A percentile compares a stretch with the other conserved stretches of the same genome.
These are phyloP conservation scores for Talaromyces piceae DNA, from an alignment of 2,329 filamentous ascomycete species.

Conservation along the genomic window DNA sequence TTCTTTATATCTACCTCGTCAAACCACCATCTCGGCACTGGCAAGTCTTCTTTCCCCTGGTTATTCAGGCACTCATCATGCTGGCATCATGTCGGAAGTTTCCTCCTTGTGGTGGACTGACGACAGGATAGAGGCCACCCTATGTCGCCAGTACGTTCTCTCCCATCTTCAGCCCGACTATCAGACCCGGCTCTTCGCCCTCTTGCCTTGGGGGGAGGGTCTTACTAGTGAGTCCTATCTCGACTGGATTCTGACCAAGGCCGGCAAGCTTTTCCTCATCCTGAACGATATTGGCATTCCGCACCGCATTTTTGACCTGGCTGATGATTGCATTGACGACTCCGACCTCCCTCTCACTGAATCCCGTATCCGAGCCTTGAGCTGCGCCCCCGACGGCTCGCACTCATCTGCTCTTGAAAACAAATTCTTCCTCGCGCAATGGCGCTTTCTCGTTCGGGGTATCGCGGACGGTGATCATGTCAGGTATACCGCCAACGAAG, in stretches of 20 bases:
- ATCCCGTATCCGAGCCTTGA: slow-evolving; percentile 47
- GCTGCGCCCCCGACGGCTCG: slow-evolving; percentile 44
- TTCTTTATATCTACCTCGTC: background rate
- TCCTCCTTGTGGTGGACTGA: slow-evolving; percentile 41
- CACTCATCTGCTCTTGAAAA: slow-evolving; percentile 36
- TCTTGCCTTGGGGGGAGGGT: slow-evolving; percentile 37
- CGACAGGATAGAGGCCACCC: slow-evolving; percentile 36
- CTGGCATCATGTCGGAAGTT: slow-evolving; percentile 19
- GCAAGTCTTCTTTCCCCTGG: background rate
- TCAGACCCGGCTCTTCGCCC: slow-evolving; percentile 30
- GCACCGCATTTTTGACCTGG: slow-evolving; percentile 55
- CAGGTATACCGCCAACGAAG: slow-evolving; percentile 52
- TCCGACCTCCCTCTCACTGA: slow-evolving; percentile 52
- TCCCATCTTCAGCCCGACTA: slow-evolving; percentile 27
- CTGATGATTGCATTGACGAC: slow-evolving; percentile 56
- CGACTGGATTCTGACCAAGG: slow-evolving; percentile 55
- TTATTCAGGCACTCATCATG: background rate
- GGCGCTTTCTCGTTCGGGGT: slow-evolving; percentile 50
- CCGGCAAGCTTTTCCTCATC: slow-evolving; percentile 52
- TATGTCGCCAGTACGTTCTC: slow-evolving; percentile 35
- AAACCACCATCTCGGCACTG: background rate
- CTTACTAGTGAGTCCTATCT: slow-evolving; percentile 48
- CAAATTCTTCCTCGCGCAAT: slow-evolving; percentile 54
- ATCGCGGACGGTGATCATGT: slow-evolving; percentile 51
- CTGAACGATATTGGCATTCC: slow-evolving; percentile 53